Percentiles rank a stretch among this genome's conserved stretches.
phyloP scores from a whole-genome alignment of 2,329 filamentous ascomycete genomes.

The Alternaria rosae region DNA sequence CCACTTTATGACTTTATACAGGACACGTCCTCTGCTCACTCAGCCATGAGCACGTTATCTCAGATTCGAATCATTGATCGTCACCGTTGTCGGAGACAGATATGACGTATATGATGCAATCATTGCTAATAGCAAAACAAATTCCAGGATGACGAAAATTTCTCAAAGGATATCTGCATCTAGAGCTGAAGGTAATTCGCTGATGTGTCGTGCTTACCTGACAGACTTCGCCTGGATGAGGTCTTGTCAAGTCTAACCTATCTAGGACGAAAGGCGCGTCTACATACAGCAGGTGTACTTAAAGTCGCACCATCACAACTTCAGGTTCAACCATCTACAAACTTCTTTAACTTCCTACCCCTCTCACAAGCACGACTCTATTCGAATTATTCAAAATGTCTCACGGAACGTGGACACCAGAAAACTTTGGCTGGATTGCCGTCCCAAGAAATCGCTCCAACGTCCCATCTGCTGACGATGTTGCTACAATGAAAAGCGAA shows the following conservation, averaged over 20 bases:
- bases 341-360: not conserved
- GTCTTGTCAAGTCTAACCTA: not conserved
- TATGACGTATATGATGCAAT: not conserved
- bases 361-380: rapidly evolving
- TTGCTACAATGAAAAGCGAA: not conserved
- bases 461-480: not conserved
- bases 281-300: not conserved
- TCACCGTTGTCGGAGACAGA: not conserved
- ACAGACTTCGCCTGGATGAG: not conserved
- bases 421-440: not conserved
- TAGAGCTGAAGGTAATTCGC: not conserved
- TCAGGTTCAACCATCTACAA: not conserved
- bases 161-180: not conserved
- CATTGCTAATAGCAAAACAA: not conserved
- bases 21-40: not conserved
- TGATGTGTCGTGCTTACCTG: not conserved
- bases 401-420: not conserved
- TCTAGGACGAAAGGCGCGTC: not conserved
- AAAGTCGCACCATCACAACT: not conserved
- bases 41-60: not conserved
- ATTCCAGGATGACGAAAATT: not conserved
- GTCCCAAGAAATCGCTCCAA: not conserved
- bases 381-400: not conserved
- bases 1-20: not conserved
- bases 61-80: not conserved